Evolutionary conservation across 139 green algal genomes (phyloP).

Genomic region (Eudorina sp.): DNA sequence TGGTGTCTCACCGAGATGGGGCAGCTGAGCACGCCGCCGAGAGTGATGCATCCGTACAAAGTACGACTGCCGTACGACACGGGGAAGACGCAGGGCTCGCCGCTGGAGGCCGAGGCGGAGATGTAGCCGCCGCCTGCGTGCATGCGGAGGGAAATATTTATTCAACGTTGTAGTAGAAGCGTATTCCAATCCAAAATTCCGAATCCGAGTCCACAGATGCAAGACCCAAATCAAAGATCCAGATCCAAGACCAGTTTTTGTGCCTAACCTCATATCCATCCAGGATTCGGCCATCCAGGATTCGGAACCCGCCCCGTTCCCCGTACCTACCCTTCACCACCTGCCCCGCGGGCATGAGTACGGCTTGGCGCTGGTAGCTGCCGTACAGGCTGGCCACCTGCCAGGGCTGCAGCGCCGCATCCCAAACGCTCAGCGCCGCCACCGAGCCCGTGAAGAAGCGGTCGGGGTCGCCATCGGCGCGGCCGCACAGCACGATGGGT

Average conservation of each 20-base stretch:
- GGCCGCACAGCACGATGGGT: conserved; percentile 65
- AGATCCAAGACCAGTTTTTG: no score
- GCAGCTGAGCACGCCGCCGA: conserved; percentile 28
- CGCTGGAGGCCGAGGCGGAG: background rate
- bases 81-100: conserved; percentile 31
- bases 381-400: conserved; percentile 51
- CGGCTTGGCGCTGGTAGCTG: conserved; percentile 33
- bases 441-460: conserved; percentile 56
- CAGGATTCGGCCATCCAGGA: no score
- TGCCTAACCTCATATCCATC: no score
- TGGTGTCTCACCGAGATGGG: conserved; percentile 12
- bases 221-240: no score
- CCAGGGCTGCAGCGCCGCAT: conserved; percentile 44
- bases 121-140: conserved; percentile 26
- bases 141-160: no score
- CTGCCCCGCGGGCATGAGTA: conserved; percentile 19
- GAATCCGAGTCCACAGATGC: no score
- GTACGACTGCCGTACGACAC: conserved; percentile 30
- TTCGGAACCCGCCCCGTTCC: no score
- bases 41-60: conserved; percentile 24
- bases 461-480: conserved; percentile 61
- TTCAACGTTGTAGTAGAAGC: no score
- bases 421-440: conserved; percentile 52
- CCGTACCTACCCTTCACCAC: conserved; percentile 26
- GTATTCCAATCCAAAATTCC: no score